Conservation (phyloP, 2,329 filamentous ascomycete genomes). For the Emmonsiellopsis sp. region DNA sequence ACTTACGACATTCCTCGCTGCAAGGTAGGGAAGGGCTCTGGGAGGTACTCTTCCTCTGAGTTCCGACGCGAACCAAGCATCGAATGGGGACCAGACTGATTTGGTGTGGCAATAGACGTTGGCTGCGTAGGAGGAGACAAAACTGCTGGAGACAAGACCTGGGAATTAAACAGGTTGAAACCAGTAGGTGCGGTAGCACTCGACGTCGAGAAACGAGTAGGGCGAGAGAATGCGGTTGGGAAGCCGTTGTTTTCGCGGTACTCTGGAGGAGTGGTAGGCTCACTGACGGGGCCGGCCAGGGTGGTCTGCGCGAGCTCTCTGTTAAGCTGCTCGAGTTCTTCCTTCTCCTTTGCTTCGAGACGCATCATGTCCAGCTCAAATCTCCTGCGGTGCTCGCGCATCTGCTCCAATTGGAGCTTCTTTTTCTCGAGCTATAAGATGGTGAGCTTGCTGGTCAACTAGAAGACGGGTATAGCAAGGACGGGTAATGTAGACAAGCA, state of each 20-base stretch:
- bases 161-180: conserved; percentile 62
- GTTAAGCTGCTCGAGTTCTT: conserved; percentile 73
- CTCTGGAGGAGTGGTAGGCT: conserved; percentile 93
- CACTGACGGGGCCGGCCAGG: conserved; percentile 67
- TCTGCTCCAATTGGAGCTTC: conserved; percentile 80
- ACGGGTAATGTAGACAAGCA: conserved; percentile 1
- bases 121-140: conserved; percentile 42
- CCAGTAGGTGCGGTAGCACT: conserved; percentile 72
- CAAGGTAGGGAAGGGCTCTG: conserved; percentile 50
- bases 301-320: conserved; percentile 58
- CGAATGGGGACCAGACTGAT: conserved; percentile 70
- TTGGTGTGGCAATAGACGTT: conserved; percentile 46
- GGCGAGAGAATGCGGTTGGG: conserved; percentile 68
- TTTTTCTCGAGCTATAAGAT: conserved; percentile 75
- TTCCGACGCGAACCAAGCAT: conserved; percentile 80
- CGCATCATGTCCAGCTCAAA: conserved; percentile 91
- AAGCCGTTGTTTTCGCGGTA: conserved; percentile 69
- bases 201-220: conserved; percentile 81
- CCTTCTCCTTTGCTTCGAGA: conserved; percentile 73
- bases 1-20: conserved; percentile 73
- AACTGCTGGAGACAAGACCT: conserved; percentile 64
- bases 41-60: conserved; percentile 76
- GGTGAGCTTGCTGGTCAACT: neutral
- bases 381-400: conserved; percentile 76
- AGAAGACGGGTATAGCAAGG: neutral